These are phyloP conservation scores for Centrapalus pauciflorus DNA, from an alignment of 129 eudicot species.

Conservation along the genomic window DNA sequence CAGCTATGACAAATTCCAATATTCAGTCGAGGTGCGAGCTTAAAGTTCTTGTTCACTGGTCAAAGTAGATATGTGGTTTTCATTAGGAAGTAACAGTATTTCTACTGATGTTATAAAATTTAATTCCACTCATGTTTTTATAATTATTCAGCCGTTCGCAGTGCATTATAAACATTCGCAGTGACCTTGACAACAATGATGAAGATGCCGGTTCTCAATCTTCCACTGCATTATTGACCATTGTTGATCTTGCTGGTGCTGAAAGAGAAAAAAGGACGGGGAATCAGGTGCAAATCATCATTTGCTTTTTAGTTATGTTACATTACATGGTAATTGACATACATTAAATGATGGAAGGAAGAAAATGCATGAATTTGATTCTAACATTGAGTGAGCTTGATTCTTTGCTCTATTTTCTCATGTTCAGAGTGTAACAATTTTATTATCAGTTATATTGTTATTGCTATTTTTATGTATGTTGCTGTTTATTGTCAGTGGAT, in stretches of 20 bases:
- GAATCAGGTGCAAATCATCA: constrained; percentile 51
- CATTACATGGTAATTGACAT: neutral
- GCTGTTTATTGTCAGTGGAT: neutral
- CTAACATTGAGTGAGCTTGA: neutral
- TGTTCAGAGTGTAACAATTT: neutral
- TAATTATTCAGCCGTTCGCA: constrained; percentile 69
- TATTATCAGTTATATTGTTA: neutral
- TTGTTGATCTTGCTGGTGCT: constrained; percentile 96
- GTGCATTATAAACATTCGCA: constrained; percentile 75
- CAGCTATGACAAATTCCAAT: constrained; percentile 77
- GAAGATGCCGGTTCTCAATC: constrained; percentile 32
- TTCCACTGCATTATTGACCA: constrained; percentile 46
- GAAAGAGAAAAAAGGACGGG: constrained; percentile 92
- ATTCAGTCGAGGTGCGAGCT: constrained; percentile 70
- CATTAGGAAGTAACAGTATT: neutral
- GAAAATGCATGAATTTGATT: neutral
- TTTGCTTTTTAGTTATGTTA: constrained; percentile 1
- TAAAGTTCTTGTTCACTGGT: neutral
- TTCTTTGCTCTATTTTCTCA: neutral
- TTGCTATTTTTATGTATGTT: neutral
- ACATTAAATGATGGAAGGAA: neutral
- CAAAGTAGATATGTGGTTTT: neutral
- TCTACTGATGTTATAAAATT: neutral
- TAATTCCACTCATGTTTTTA: neutral
- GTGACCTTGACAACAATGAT: constrained; percentile 26